Base-by-base conservation (phyloP, 2,329 filamentous ascomycete species). In the Cordyceps cicadae region DNA sequence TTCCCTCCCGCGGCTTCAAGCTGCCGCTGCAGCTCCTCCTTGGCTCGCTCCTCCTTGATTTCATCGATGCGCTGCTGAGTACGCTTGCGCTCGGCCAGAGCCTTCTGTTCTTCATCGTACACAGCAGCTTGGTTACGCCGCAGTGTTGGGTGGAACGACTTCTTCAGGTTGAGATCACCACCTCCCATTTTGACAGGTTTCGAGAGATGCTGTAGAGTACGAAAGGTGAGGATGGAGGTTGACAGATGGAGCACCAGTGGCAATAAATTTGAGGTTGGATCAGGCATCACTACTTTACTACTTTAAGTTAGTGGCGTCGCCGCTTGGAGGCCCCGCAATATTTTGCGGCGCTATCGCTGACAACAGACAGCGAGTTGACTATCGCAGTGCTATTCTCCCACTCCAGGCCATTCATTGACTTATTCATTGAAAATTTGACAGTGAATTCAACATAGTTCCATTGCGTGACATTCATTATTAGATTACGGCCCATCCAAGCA, bases 151-250 rank as follows among this genome's bases (percentile, higher is more conserved):
- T 99, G 93, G 86, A 93, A 99, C 80, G 90, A 89, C 76, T 92
- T 91, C 77, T 97, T 97, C 68, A 96, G 77, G 71, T 97, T 97
- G 70, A 99, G 84, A 81, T 97, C 92, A 71, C 92, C 92, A 73
- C 92, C 90, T 71, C 92, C 92, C 89, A 95, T 96, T 65, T 76
- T 88, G 77, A 68, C 73, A 70, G 39, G 61, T 19, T 26, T 29
- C 7, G 17, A 34, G 15, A 37, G 24, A 14, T 60, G 54, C 52
- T 58, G 50, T 46, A 51, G 43, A 60, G 29, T 37, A 68, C 66
- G 62, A 67, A 63, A 63, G 51, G 60, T 50, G 41, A 39, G 43
- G 43, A 32, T 41, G n/a, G 21, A 14, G 3, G 32, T 14, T 46
- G 43, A 19, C 34, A 37, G 34, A 37, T 11, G 15, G n/a, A 39